These are phyloP conservation scores for Acorus calamus DNA, from an alignment of 106 monocot species.

Conservation along the genomic window DNA sequence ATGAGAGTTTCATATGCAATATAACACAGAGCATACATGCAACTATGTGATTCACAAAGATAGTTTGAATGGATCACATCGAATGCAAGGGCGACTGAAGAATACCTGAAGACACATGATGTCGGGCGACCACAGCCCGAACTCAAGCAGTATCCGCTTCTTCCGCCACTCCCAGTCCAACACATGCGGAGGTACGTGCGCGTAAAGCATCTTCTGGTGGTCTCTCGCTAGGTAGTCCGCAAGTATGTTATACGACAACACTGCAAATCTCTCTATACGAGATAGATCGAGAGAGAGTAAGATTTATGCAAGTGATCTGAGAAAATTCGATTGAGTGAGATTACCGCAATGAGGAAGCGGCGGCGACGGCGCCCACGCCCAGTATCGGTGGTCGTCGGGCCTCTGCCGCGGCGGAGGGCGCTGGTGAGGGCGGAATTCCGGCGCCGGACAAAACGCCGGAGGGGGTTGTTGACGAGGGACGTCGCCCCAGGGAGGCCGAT, in stretches of 20 bases:
- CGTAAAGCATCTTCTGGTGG: constrained; percentile 63
- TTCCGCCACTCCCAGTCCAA: constrained; percentile 94
- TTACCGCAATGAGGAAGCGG: constrained; percentile 57
- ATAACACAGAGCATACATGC: no score
- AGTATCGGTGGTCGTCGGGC: constrained; percentile 41
- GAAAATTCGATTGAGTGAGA: neutral
- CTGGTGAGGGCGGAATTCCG: neutral
- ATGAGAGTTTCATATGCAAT: no score
- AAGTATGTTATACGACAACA: constrained; percentile 92
- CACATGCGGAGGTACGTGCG: constrained; percentile 55
- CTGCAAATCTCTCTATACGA: constrained; percentile 51
- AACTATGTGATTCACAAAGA: no score
- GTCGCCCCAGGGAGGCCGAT: constrained; percentile 8
- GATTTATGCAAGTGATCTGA: neutral
- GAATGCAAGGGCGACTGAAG: neutral
- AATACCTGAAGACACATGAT: constrained; percentile 94
- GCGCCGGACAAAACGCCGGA: constrained; percentile 9
- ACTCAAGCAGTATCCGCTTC: constrained; percentile 60
- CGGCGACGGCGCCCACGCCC: constrained; percentile 28
- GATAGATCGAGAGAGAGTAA: constrained; percentile 11
- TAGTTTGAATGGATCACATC: neutral
- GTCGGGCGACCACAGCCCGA: constrained; percentile 86
- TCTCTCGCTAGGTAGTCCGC: constrained; percentile 88
- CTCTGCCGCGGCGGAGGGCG: constrained; percentile 5
- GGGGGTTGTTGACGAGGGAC: constrained; percentile 9